Percentiles rank a stretch among this genome's conserved stretches.
These are phyloP conservation scores for Arxiozyma slooffiae DNA, from an alignment of 1,139 yeast genomes.

Conservation along the genomic window DNA sequence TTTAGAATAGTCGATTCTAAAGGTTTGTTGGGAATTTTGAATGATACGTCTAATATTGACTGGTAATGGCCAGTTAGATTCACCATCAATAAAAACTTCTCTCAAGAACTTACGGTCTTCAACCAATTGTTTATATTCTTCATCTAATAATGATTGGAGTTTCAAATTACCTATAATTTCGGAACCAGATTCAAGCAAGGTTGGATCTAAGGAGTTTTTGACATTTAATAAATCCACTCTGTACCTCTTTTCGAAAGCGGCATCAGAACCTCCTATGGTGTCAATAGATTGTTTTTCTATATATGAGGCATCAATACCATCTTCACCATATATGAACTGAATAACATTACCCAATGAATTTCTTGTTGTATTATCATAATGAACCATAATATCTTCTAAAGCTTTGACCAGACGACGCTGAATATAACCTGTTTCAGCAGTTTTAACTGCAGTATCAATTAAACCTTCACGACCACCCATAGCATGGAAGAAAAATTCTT, in stretches of 20 bases:
- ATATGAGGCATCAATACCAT: constrained; percentile 96
- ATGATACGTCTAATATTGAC: constrained; percentile 93
- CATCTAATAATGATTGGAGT: constrained; percentile 70
- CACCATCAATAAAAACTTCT: constrained; percentile 85
- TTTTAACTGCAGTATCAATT: constrained; percentile 96
- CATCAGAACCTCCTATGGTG: constrained; percentile 88
- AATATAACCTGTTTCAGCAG: constrained; percentile 98
- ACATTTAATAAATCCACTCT: constrained; percentile 79
- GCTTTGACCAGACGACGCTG: constrained; percentile 99
- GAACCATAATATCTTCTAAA: constrained; percentile 96
- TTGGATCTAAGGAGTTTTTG: constrained; percentile 52
- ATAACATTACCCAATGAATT: constrained; percentile 93
- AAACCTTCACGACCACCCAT: constrained; percentile 99
- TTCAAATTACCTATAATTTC: constrained; percentile 87
- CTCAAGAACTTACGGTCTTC: constrained; percentile 75
- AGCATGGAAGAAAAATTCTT: constrained; percentile 98
- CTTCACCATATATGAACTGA: constrained; percentile 97
- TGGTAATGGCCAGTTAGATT: constrained; percentile 93
- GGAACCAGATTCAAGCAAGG: constrained; percentile 76
- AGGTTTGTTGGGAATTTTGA: constrained; percentile 94
- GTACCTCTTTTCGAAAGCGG: constrained; percentile 71
- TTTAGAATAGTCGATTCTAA: constrained; percentile 83
- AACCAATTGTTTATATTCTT: constrained; percentile 68
- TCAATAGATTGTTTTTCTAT: constrained; percentile 97
- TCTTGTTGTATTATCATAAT: constrained; percentile 96